Conservation (phyloP, 768 basidiomycete genomes). For the Tricholoma terreum region DNA sequence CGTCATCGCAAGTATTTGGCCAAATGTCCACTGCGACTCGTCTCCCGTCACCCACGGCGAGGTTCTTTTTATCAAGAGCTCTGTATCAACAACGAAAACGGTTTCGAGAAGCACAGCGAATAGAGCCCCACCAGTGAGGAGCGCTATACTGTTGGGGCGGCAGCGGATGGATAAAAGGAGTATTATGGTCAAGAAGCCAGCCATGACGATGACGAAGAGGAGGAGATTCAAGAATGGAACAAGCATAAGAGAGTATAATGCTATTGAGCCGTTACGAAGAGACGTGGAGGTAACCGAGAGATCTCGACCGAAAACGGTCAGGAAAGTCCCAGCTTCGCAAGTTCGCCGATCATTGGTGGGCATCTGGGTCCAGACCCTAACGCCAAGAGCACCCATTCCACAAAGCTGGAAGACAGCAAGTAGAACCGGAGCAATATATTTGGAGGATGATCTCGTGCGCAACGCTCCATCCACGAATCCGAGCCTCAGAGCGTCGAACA, state of each 20-base stretch:
- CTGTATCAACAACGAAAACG: not conserved
- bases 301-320: not conserved
- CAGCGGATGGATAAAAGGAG: not conserved
- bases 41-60: not conserved
- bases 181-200: not conserved
- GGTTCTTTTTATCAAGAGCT: not conserved
- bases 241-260: not conserved
- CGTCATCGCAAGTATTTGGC: conserved; percentile 13
- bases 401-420: not conserved
- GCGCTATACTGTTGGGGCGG: not conserved
- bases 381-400: not conserved
- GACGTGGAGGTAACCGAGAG: not conserved
- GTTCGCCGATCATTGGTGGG: not conserved
- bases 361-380: not conserved
- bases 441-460: too few species aligned
- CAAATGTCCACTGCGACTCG: conserved; percentile 13
- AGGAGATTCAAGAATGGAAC: not conserved
- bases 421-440: too few species aligned
- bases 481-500: too few species aligned
- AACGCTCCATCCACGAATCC: too few species aligned
- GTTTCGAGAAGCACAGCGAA: not conserved
- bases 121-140: not conserved
- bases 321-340: not conserved
- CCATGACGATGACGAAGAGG: not conserved
- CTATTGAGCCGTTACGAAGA: not conserved